Conservation (phyloP, 2,329 filamentous ascomycete species). For the Beauveria bassiana region DNA sequence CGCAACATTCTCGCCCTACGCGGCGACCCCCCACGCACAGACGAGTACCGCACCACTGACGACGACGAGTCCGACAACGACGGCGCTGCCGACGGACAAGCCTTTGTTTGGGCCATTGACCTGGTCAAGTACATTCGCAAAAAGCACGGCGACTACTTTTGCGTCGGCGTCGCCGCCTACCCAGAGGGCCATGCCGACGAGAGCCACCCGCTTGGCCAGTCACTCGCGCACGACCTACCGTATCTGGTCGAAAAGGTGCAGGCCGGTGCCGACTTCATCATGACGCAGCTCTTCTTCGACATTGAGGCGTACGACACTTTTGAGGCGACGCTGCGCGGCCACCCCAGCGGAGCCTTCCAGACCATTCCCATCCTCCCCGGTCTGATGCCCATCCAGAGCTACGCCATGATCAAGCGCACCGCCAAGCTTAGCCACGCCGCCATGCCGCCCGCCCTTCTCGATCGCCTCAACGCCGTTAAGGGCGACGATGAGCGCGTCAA, state of each 20-base stretch:
- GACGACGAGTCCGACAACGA: constrained; percentile 48
- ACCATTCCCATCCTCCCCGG: constrained; percentile 86
- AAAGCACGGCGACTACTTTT: constrained; percentile 89
- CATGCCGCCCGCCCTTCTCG: constrained; percentile 63
- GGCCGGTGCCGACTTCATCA: constrained; percentile 93
- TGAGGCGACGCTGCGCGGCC: constrained; percentile 66
- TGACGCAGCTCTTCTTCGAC: constrained; percentile 98
- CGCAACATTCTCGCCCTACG: constrained; percentile 88
- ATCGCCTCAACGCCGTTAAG: constrained; percentile 63
- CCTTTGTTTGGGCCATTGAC: constrained; percentile 85
- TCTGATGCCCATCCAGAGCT: constrained; percentile 95
- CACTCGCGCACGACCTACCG: constrained; percentile 72
- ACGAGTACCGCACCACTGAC: constrained; percentile 68
- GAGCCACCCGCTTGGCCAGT: constrained; percentile 65
- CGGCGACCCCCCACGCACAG: constrained; percentile 81
- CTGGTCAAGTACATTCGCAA: constrained; percentile 82
- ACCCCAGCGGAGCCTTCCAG: constrained; percentile 80
- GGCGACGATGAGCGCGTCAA: constrained; percentile 78
- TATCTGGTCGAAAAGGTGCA: constrained; percentile 84
- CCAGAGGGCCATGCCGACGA: constrained; percentile 93
- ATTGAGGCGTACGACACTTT: constrained; percentile 73
- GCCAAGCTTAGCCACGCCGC: constrained; percentile 90
- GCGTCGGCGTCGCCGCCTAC: constrained; percentile 88
- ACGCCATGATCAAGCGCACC: constrained; percentile 88
- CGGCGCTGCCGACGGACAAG: constrained; percentile 42